Evolutionary conservation across 2,329 filamentous ascomycete genomes (phyloP).

Genomic region (Sporothrix variecibatus): DNA sequence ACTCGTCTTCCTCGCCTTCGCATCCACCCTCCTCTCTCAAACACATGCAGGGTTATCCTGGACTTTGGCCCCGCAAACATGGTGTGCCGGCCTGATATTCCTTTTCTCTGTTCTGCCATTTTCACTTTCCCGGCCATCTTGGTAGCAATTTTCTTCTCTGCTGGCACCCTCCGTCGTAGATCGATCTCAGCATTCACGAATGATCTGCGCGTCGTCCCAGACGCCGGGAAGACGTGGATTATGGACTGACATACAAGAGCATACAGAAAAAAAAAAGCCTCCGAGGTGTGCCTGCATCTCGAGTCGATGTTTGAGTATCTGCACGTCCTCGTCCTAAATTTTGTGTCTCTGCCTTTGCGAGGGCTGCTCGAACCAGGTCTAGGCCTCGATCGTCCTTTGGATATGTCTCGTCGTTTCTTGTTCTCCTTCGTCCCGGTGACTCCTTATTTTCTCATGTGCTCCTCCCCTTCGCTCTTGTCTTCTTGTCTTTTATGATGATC

Average conservation of each 20-base stretch:
- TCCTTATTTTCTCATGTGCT: neutral
- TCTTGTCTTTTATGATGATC: neutral
- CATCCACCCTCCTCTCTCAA: neutral
- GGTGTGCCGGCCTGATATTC: neutral
- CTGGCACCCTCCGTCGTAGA: neutral
- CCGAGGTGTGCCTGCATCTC: too few relatives aligned
- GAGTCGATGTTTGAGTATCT: neutral
- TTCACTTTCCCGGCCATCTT: neutral
- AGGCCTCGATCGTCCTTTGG: neutral
- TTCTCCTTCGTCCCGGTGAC: neutral
- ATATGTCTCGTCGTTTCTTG: neutral
- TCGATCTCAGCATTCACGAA: constrained; percentile 14
- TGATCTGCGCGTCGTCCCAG: constrained; percentile 21
- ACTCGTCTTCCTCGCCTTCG: neutral
- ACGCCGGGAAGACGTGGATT: neutral
- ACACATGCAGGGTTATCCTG: neutral
- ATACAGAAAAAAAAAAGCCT: neutral
- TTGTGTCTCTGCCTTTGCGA: too few relatives aligned
- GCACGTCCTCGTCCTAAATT: too few relatives aligned
- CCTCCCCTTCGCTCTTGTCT: neutral
- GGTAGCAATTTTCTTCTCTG: neutral
- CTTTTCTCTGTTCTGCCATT: neutral
- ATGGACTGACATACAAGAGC: too few relatives aligned
- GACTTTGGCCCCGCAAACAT: neutral
- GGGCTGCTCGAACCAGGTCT: neutral